phyloP scores from a whole-genome alignment of 2,329 filamentous ascomycete species.

The Lachnellula occidentalis region DNA sequence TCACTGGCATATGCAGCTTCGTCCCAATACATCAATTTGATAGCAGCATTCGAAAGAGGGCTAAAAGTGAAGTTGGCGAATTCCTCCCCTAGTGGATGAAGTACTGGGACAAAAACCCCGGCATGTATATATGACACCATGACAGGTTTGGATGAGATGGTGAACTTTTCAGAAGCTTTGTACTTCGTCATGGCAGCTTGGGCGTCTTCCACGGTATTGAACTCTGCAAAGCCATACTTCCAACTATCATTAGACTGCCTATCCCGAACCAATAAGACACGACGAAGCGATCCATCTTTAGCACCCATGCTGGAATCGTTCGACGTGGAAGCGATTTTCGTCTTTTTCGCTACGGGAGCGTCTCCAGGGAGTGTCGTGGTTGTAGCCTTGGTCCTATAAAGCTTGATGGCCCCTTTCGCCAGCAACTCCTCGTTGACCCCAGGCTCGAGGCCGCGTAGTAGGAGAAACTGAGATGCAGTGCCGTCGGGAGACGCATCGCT shows the following conservation, averaged over 20 bases:
- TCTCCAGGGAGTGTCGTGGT: slow-evolving; percentile 31
- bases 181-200: slow-evolving; percentile 68
- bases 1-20: slow-evolving; percentile 66
- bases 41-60: slow-evolving; percentile 60
- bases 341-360: slow-evolving; percentile 30
- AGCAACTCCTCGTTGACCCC: slow-evolving; percentile 69
- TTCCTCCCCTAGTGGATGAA: slow-evolving; percentile 49
- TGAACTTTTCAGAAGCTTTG: slow-evolving; percentile 67
- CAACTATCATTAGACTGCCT: slow-evolving; percentile 65
- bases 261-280: slow-evolving; percentile 73
- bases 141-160: slow-evolving; percentile 68
- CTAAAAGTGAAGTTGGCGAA: slow-evolving; percentile 62
- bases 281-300: slow-evolving; percentile 65
- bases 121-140: slow-evolving; percentile 71
- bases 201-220: slow-evolving; percentile 70
- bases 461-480: slow-evolving; percentile 61
- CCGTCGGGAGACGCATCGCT: slow-evolving; percentile 48
- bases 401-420: slow-evolving; percentile 65
- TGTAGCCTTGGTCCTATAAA: slow-evolving; percentile 55
- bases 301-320: slow-evolving; percentile 55
- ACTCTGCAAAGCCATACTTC: slow-evolving; percentile 81
- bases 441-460: slow-evolving; percentile 65
- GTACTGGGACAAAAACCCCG: slow-evolving; percentile 76
- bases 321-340: slow-evolving; percentile 47
- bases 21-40: slow-evolving; percentile 73